Conservation (phyloP, 768 basidiomycete species). For the Filobasidium wieringae region DNA sequence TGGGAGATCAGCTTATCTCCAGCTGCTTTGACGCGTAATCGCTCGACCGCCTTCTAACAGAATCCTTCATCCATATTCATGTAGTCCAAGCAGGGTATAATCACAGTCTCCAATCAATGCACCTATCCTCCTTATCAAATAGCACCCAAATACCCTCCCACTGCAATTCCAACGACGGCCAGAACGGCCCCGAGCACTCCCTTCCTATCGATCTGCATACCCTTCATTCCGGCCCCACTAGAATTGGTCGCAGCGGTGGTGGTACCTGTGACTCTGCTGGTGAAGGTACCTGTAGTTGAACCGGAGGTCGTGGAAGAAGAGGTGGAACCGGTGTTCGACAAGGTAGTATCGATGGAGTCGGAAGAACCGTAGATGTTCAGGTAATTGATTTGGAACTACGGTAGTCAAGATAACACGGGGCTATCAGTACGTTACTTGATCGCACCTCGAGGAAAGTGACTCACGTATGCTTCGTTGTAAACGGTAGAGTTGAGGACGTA, state of each 20-base stretch:
- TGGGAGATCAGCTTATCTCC: too few relatives aligned
- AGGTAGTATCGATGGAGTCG: not conserved
- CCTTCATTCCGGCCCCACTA: not conserved
- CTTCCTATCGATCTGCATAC: too few relatives aligned
- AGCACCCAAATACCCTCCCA: too few relatives aligned
- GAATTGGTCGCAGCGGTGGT: not conserved
- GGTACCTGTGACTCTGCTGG: not conserved
- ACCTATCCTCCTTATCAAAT: too few relatives aligned
- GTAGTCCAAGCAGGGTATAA: too few relatives aligned
- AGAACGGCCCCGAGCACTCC: too few relatives aligned
- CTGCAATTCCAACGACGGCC: too few relatives aligned
- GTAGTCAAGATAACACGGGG: not conserved
- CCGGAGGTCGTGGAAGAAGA: not conserved
- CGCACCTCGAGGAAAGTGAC: not conserved
- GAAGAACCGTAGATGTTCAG: slow-evolving; percentile 10
- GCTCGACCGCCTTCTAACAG: too few relatives aligned
- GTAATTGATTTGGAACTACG: slow-evolving; percentile 17
- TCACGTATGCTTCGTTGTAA: slow-evolving; percentile 12
- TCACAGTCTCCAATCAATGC: too few relatives aligned
- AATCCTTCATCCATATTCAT: too few relatives aligned
- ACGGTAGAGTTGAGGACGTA: slow-evolving; percentile 11
- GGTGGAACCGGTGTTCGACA: not conserved
- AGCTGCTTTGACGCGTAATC: too few relatives aligned
- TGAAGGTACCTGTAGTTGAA: not conserved
- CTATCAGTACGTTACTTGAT: not conserved